These are phyloP conservation scores for Anastatica hierochuntica DNA, from an alignment of 345 rosid species.

Conservation along the genomic window DNA sequence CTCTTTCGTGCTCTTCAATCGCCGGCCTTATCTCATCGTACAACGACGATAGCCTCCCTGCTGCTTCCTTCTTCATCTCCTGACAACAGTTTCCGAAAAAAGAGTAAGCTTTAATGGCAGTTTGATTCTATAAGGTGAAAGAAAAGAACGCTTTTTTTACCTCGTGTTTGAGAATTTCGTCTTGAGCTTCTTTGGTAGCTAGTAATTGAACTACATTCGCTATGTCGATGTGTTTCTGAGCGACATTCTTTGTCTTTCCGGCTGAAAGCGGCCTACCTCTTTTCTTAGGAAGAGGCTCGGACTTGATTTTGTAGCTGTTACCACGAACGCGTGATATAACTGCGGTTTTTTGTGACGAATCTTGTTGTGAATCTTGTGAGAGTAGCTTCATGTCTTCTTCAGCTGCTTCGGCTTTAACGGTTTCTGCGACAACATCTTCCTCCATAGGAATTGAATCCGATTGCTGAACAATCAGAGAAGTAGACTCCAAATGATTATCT, in stretches of 20 bases:
- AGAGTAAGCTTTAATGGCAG: too few species aligned
- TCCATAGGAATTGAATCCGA: slow-evolving; percentile 35
- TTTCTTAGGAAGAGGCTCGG: slow-evolving; percentile 45
- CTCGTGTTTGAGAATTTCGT: slow-evolving; percentile 65
- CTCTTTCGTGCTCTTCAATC: slow-evolving; percentile 92
- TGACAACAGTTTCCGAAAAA: slow-evolving; percentile 22
- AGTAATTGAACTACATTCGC: slow-evolving; percentile 48
- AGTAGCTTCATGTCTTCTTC: slow-evolving; percentile 37
- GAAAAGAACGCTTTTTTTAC: slow-evolving; percentile 24
- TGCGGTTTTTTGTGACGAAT: slow-evolving; percentile 42
- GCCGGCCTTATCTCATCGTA: slow-evolving; percentile 81
- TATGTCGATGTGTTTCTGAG: slow-evolving; percentile 43
- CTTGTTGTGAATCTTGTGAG: slow-evolving; percentile 37
- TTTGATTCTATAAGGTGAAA: too few species aligned
- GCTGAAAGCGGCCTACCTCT: slow-evolving; percentile 42
- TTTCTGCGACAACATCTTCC: slow-evolving; percentile 21
- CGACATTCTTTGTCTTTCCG: slow-evolving; percentile 43
- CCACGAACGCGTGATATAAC: slow-evolving; percentile 43
- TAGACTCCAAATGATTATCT: slow-evolving; percentile 34
- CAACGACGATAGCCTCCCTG: slow-evolving; percentile 41
- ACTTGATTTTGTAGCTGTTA: slow-evolving; percentile 36
- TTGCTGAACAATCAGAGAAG: slow-evolving; percentile 31
- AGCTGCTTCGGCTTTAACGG: slow-evolving; percentile 36
- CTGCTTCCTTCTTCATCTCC: slow-evolving; percentile 69
- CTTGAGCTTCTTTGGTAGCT: slow-evolving; percentile 56